Base-by-base conservation (phyloP, 371 early-diverging fungal species). In the Zychaea mexicana region DNA sequence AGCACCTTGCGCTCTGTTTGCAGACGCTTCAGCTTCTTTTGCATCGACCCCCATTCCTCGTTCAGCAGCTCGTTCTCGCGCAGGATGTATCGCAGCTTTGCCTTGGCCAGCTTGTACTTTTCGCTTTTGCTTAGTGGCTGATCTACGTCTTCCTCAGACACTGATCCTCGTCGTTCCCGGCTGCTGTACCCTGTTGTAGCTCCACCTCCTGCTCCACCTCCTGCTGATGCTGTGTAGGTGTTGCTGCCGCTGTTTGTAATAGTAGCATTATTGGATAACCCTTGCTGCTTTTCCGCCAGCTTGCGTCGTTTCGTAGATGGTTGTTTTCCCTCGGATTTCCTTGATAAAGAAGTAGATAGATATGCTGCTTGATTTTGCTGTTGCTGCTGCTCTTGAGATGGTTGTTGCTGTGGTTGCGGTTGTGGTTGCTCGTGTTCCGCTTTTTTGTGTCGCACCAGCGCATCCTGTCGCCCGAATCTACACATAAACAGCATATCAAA, bases 11-110 rank as follows among this genome's bases (percentile, higher is more conserved):
- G 67, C 52, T 87, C 87, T 12, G 82, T 81, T 39, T 74, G 76
- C 58, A 87, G 58, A 45, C 85, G 65, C 28, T 69, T 74, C 30
- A 87, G 30, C 28, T 83, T 82, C 67, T 79, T 79, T 59, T 79
- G 81, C 19, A 72, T 52, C 15, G 76, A 69, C 21, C 69, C 72
- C 31, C 77, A 85, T 62, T 87, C 87, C 8, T 80, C 73, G 28
- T 74, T 78, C 10, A 87, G 76, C 66, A 82, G 77, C 33, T 85
- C 85, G 45, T 85, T 83, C 61, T 87, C 85, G 60, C 83, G 80
- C 54, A 78, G 60, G 36, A 85, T 79, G 53, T 87, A 87, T 10
- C 65, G 71, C 38, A 82, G 73, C 57, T 85, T 84, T 26, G 83
- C 85, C 68, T 85, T 87, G 22, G 84, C 76, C 3, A 87, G 60